A percentile compares a stretch with the other conserved stretches of the same genome.
Conservation (phyloP, 1,139 yeast species). For the Suhomyces maxii region DNA sequence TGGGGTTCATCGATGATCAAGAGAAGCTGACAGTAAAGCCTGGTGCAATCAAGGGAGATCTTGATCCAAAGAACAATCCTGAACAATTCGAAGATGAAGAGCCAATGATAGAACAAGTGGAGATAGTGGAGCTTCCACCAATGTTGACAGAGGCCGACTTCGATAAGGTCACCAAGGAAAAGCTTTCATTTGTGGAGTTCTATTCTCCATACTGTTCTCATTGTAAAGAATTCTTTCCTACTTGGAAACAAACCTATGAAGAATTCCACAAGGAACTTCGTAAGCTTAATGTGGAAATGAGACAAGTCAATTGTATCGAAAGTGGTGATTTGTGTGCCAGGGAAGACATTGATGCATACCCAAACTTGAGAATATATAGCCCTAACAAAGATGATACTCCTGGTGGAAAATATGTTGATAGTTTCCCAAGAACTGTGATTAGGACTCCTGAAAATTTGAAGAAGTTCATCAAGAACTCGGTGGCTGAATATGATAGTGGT, state of each 20-base stretch:
- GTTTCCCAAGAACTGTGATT: constrained; percentile 48
- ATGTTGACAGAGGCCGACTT: constrained; percentile 38
- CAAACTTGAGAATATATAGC: constrained; percentile 60
- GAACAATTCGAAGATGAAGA: constrained; percentile 8
- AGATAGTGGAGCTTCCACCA: constrained; percentile 21
- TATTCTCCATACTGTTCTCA: constrained; percentile 55
- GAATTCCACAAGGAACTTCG: constrained; percentile 39
- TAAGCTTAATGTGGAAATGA: constrained; percentile 49
- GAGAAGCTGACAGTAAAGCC: neutral
- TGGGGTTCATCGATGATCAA: neutral
- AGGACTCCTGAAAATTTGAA: constrained; percentile 51
- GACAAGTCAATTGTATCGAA: constrained; percentile 71
- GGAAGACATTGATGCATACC: constrained; percentile 58
- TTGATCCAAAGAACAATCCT: constrained; percentile 1
- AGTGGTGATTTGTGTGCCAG: constrained; percentile 70
- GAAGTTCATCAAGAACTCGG: constrained; percentile 54
- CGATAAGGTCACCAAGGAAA: constrained; percentile 42
- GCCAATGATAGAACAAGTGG: neutral
- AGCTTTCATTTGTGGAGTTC: constrained; percentile 43
- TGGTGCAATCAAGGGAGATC: neutral
- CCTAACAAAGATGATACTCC: constrained; percentile 35
- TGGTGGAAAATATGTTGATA: constrained; percentile 37
- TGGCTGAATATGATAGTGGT: constrained; percentile 45
- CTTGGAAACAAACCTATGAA: constrained; percentile 45
- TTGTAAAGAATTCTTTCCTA: constrained; percentile 56